Base-by-base conservation (phyloP, 768 basidiomycete genomes). In the Tricholoma sp. region DNA sequence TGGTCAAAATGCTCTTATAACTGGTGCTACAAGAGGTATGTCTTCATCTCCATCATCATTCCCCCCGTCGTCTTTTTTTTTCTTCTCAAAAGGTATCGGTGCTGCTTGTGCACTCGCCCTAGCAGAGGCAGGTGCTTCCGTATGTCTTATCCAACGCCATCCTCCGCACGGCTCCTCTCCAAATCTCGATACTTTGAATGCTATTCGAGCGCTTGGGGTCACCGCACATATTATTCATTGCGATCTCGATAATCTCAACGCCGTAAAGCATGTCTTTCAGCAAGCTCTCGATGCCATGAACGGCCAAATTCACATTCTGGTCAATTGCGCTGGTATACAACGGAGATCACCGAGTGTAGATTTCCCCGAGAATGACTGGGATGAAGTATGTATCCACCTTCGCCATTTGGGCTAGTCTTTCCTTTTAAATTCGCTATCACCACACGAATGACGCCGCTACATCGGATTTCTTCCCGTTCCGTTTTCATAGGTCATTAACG, bases 21-120 rank as follows among this genome's bases (percentile, higher is more conserved):
- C 91, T 37, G 91, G 91, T 59, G 88, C 85, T 31, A 84, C 88
- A 21, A 78, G 90, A 70, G 90, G 89, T 88, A 69, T 50, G 58
- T 32, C 19, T 29, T 54, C 43, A 58, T 47, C 57, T 52, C 31
- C 12, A 43, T 24, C 16, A 24, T 37, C 22, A n/a, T n/a, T n/a
- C n/a, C n/a, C n/a, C 37, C 12, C n/a, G 4, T 56, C 19, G 11
- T 29, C 9, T 43, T 11, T 19, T 9, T 14, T 49, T 50, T 37
- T 34, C 39, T 49, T 47, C 11, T 59, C 11, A 24, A 3, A 24
- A 79, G 79, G 80, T 18, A 82, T 82, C 47, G 79, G 80, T n/a
- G 75, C 76, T 9, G 77, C 78, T 21, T 78, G 76, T 63, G 80
- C 79, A 0, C 58, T 82, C 22, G 79, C 79, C 1, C 69, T 81